A percentile compares a stretch with the other conserved stretches of the same genome.
Conservation (phyloP, 2,329 filamentous ascomycete genomes). For the Aspergillus fijiensis region DNA sequence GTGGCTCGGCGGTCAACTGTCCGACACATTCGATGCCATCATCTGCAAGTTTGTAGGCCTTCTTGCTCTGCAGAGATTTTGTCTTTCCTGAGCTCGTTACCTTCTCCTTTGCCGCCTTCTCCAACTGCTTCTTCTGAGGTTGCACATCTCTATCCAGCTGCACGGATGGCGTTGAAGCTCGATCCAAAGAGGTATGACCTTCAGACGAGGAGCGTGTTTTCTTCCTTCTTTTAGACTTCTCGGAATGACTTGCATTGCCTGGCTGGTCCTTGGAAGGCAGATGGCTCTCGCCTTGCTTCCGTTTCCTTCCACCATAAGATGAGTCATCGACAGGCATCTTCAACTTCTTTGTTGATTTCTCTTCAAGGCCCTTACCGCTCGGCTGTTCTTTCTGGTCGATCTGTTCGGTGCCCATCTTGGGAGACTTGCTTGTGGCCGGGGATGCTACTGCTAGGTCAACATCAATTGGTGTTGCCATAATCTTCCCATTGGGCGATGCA, state of each 20-base stretch:
- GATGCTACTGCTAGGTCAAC: neutral
- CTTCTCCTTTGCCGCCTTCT: neutral
- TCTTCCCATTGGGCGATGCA: neutral
- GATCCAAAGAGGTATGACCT: neutral
- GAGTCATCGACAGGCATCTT: neutral
- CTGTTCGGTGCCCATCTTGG: neutral
- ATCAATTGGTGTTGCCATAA: neutral
- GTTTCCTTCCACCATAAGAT: neutral
- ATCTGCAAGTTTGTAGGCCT: neutral
- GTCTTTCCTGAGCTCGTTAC: neutral
- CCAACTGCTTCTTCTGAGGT: neutral
- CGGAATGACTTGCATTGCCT: neutral
- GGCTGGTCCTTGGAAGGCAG: neutral
- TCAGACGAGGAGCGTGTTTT: neutral
- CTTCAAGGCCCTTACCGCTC: neutral
- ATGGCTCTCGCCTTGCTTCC: neutral
- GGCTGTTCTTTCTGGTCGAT: neutral
- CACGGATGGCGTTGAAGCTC: neutral
- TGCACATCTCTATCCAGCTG: neutral
- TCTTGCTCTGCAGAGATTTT: neutral
- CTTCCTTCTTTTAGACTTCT: neutral
- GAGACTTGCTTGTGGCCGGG: neutral
- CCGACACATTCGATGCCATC: neutral
- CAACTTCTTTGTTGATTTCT: neutral
- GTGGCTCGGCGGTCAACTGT: neutral